These are phyloP conservation scores for Kwoniella sp. DNA, from an alignment of 768 basidiomycete species.

Conservation along the genomic window DNA sequence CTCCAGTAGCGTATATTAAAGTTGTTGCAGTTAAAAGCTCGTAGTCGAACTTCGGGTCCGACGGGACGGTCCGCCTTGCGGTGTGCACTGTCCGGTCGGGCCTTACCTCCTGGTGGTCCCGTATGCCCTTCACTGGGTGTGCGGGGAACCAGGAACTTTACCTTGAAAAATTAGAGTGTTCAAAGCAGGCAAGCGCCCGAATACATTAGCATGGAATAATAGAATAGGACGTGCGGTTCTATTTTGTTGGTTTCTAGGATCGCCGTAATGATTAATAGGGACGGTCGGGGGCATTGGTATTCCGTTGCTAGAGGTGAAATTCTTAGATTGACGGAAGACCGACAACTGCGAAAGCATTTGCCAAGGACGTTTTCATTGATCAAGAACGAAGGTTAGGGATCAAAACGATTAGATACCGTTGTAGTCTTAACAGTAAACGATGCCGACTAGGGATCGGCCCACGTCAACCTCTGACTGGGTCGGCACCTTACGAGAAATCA, in stretches of 20 bases:
- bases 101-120: constrained; percentile 69
- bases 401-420: constrained; percentile 78
- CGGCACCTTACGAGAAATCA: constrained; percentile 81
- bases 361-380: constrained; percentile 81
- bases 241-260: constrained; percentile 79
- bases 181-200: constrained; percentile 71
- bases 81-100: constrained; percentile 64
- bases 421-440: constrained; percentile 81
- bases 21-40: constrained; percentile 56
- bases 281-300: constrained; percentile 79
- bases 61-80: constrained; percentile 62
- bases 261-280: constrained; percentile 75
- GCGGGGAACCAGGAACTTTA: constrained; percentile 71
- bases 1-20: constrained; percentile 53
- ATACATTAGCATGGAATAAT: constrained; percentile 81
- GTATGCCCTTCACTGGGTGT: constrained; percentile 66
- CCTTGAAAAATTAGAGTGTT: constrained; percentile 80
- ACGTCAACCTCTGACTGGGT: constrained; percentile 67
- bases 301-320: constrained; percentile 78
- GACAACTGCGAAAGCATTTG: constrained; percentile 78
- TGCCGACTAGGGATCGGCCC: constrained; percentile 72
- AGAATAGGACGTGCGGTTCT: constrained; percentile 75
- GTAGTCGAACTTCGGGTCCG: constrained; percentile 56
- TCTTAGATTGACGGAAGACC: constrained; percentile 77
- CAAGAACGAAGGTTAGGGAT: constrained; percentile 82